Evolutionary conservation across 257 asterid species (phyloP).

Genomic region (Nicotiana sylvestris): DNA sequence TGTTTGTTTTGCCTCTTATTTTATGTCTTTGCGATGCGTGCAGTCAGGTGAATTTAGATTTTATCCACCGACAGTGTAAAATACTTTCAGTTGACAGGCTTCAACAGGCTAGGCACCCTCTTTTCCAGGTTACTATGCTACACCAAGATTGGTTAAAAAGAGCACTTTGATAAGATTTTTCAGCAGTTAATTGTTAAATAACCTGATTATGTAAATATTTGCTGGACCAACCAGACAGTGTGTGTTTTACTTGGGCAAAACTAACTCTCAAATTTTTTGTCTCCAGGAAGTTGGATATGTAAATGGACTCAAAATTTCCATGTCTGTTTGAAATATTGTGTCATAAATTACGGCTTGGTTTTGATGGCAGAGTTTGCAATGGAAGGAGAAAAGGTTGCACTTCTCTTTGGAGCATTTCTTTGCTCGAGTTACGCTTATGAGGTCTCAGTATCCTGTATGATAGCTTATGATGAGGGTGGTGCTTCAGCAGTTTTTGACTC

Average conservation of each 20-base stretch:
- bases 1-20: neutral
- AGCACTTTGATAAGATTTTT: neutral
- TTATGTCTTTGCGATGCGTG: neutral
- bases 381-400: conserved; percentile 17
- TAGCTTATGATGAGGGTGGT: conserved; percentile 67
- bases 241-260: neutral
- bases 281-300: neutral
- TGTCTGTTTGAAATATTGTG: neutral
- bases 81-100: neutral
- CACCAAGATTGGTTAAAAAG: neutral
- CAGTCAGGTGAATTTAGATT: neutral
- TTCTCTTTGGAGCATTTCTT: conserved; percentile 20
- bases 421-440: conserved; percentile 27
- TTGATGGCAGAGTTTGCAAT: conserved; percentile 11
- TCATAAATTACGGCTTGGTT: neutral
- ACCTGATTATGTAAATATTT: neutral
- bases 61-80: neutral
- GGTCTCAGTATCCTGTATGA: conserved; percentile 56
- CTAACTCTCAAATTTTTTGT: neutral
- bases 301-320: neutral
- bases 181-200: neutral
- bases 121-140: neutral
- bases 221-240: neutral
- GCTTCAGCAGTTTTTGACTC: conserved; percentile 45
- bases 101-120: neutral